A percentile compares a stretch with the other conserved stretches of the same genome.
Conservation (phyloP, 306 rosid species). For the Hippophae gyantsensis region DNA sequence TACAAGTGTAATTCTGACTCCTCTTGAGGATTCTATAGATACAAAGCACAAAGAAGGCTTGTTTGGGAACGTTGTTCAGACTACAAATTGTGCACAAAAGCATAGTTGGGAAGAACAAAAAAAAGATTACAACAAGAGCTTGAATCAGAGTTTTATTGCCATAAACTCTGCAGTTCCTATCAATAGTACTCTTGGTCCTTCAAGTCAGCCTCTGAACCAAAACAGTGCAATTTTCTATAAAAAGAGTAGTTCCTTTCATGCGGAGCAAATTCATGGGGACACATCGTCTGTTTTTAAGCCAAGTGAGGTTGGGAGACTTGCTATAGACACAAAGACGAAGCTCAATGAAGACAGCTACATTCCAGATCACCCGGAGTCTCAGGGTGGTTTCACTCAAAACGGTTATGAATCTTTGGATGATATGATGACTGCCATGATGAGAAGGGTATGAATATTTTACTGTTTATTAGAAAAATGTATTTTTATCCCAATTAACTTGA, state of each 20-base stretch:
- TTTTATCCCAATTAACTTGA: background rate
- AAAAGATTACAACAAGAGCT: conserved; percentile 21
- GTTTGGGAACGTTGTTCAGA: conserved; percentile 37
- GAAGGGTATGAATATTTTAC: conserved; percentile 28
- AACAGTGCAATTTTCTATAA: conserved; percentile 24
- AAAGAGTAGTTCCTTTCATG: conserved; percentile 22
- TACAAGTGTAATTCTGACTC: conserved; percentile 20
- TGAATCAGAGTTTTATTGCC: conserved; percentile 24
- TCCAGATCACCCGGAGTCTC: conserved; percentile 24
- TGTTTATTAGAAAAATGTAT: no score
- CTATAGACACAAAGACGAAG: conserved; percentile 24
- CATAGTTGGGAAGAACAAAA: conserved; percentile 49
- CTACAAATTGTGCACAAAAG: conserved; percentile 16
- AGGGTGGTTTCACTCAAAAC: conserved; percentile 30
- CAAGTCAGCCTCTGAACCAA: conserved; percentile 35
- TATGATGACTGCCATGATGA: conserved; percentile 32
- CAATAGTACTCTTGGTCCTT: conserved; percentile 12
- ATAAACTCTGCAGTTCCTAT: conserved; percentile 24
- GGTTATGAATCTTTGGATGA: conserved; percentile 42
- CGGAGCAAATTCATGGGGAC: conserved; percentile 20
- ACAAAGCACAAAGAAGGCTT: conserved; percentile 39
- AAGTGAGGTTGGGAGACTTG: conserved; percentile 21
- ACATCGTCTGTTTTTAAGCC: conserved; percentile 20
- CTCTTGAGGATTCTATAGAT: conserved; percentile 33
- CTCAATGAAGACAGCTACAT: conserved; percentile 27